phyloP scores from a whole-genome alignment of 129 eudicot genomes.

The Flaveria sonorensis region DNA sequence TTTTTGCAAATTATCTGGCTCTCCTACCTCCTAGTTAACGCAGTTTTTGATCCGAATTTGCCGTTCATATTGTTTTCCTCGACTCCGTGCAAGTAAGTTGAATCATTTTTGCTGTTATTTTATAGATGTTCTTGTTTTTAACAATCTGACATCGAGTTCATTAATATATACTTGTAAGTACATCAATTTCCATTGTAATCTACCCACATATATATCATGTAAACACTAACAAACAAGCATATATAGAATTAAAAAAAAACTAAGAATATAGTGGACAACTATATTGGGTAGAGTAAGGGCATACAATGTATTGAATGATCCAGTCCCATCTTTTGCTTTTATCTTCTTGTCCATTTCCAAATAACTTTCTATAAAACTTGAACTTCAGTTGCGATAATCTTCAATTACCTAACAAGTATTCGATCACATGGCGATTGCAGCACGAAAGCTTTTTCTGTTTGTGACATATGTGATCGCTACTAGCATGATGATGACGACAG shows the following conservation, averaged over 20 bases:
- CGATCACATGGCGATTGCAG: conserved; percentile 21
- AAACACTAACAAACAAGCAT: conserved; percentile 13
- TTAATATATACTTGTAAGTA: too few species aligned
- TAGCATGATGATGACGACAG: conserved; percentile 9
- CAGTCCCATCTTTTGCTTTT: neutral
- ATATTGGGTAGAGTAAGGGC: neutral
- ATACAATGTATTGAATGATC: conserved; percentile 17
- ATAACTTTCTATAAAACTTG: conserved; percentile 2
- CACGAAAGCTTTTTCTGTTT: conserved; percentile 4
- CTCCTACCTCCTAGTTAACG: neutral
- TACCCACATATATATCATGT: conserved; percentile 22
- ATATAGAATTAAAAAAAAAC: neutral
- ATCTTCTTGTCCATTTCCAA: conserved; percentile 24
- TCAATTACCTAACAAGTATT: neutral
- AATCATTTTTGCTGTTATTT: neutral
- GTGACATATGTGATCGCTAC: conserved; percentile 10
- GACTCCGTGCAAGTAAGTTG: neutral
- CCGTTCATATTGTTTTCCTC: neutral
- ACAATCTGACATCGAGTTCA: neutral
- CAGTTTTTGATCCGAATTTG: neutral
- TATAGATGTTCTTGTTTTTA: neutral
- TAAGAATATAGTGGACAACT: conserved; percentile 18
- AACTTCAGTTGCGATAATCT: conserved; percentile 13
- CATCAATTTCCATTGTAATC: conserved; percentile 25
- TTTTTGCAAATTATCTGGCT: neutral